Conservation (phyloP, 208 protist species). For the Lotmaria passim region DNA sequence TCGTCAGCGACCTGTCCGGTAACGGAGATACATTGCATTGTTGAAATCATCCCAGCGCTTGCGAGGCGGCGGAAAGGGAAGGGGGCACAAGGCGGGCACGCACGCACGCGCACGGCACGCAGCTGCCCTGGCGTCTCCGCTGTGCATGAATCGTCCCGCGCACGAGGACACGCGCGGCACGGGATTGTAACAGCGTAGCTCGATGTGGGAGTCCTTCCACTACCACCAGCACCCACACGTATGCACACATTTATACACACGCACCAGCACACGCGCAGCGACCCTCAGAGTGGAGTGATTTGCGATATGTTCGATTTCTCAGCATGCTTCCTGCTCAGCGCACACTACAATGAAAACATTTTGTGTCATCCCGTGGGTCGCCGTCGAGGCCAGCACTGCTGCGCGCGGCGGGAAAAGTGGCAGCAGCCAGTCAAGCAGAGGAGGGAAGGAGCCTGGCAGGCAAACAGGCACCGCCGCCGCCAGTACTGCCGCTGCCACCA, state of each 20-base stretch:
- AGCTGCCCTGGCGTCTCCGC: conserved; percentile 34
- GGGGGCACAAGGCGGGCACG: neutral
- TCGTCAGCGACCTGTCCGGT: conserved; percentile 60
- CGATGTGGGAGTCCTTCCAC: neutral
- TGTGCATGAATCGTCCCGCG: conserved; percentile 59
- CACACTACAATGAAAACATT: conserved; percentile 37
- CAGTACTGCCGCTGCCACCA: neutral
- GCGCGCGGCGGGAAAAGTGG: neutral
- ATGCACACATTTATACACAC: neutral
- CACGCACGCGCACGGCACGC: neutral
- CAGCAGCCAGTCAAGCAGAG: neutral
- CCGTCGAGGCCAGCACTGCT: neutral
- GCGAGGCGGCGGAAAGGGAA: too few species aligned
- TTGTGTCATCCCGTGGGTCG: conserved; percentile 21
- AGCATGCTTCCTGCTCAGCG: conserved; percentile 33
- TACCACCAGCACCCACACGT: neutral
- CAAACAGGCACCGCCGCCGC: too few species aligned
- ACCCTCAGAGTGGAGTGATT: conserved; percentile 39
- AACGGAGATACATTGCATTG: conserved; percentile 48
- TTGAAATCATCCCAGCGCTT: conserved; percentile 14
- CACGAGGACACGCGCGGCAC: conserved; percentile 34
- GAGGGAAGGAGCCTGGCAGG: neutral
- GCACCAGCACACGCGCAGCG: neutral
- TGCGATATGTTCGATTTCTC: conserved; percentile 42
- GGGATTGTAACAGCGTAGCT: conserved; percentile 50